phyloP scores from a whole-genome alignment of 352 stramenopile species.

The Peronospora destructor region DNA sequence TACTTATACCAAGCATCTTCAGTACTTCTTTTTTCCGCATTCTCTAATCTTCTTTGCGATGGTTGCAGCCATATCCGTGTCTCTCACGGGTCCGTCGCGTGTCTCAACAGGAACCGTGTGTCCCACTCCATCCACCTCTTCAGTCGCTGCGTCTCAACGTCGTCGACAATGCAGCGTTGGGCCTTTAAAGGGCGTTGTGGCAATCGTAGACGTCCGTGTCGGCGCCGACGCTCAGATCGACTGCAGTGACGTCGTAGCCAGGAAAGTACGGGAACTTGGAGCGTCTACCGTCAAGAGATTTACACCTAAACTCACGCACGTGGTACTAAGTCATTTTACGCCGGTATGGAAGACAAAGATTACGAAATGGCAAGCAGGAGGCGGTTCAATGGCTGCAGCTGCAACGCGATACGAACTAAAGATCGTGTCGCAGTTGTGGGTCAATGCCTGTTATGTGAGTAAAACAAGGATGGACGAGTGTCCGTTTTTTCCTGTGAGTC shows the following conservation, averaged over 20 bases:
- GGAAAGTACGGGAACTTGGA: constrained; percentile 59
- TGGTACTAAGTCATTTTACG: constrained; percentile 70
- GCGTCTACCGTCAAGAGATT: constrained; percentile 64
- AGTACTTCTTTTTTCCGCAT: too few species aligned
- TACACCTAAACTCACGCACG: constrained; percentile 60
- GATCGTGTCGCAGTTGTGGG: constrained; percentile 80
- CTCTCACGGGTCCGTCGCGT: constrained; percentile 30
- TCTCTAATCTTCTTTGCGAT: constrained; percentile 4
- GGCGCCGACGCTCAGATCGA: constrained; percentile 65
- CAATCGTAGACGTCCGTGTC: constrained; percentile 73
- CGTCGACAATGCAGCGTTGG: constrained; percentile 15
- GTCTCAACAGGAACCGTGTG: not conserved
- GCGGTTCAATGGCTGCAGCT: constrained; percentile 25
- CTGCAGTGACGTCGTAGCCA: constrained; percentile 64
- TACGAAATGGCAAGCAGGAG: constrained; percentile 47
- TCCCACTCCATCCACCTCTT: constrained; percentile 1
- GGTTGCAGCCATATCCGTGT: constrained; percentile 62
- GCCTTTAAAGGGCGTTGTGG: constrained; percentile 43
- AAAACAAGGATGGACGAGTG: constrained; percentile 62
- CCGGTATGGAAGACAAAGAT: constrained; percentile 65
- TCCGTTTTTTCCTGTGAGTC: constrained; percentile 69
- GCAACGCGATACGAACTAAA: constrained; percentile 37
- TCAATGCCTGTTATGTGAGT: constrained; percentile 74
- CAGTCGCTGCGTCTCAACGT: constrained; percentile 10
- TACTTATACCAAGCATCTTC: too few species aligned